Evolutionary conservation across 176 grass and related monocot species (phyloP), one percentile per base, ranked within the genome.

Genomic region (Musa beccarii): DNA sequence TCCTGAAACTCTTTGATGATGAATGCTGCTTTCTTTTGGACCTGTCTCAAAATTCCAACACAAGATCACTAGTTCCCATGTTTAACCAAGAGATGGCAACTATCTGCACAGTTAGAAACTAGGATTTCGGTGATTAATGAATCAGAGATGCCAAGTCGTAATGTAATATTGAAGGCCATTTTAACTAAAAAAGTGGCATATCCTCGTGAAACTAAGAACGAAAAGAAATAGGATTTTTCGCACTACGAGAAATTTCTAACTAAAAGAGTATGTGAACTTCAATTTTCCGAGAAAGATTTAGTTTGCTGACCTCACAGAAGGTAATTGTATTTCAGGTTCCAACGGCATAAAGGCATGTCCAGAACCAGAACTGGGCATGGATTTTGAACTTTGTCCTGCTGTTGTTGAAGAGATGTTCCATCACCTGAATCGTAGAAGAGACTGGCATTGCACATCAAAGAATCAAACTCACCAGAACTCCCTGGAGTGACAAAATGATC

Each of bases 311-410:
- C 77, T 89, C 82, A 68, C 82, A 76, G 77, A 71, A 29, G 51
- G 75, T 52, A 89, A 63, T 51, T 53, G 86, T 76, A 87, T 71
- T 75, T 98, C 88, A 79, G 88, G 75, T 22, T 89, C 89, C 68
- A 86, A 62, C 51, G 77, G 54, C 26, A 80, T 63, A 75, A 83
- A 76, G 25, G 20, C 75, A 9, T 65, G 59, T 79, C 86, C 75
- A 73, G 94, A 84, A 51, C 90, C 94, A 66, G 90, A 91, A 78
- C 88, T 98, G 65, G 81, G 83, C 81, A 81, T 86, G 49, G 94
- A 93, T 66, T 71, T 90, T 29, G 25, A 77, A 87, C 81, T 79
- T 79, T 84, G 62, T 71, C 84, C 87, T 92, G 78, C 22, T 72
- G 51, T 11, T 51, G 49, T 20, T 52, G 25, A 49, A 11, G 15